These are phyloP conservation scores for Dalbergia cultrata DNA, from an alignment of 306 rosid species.

Conservation along the genomic window DNA sequence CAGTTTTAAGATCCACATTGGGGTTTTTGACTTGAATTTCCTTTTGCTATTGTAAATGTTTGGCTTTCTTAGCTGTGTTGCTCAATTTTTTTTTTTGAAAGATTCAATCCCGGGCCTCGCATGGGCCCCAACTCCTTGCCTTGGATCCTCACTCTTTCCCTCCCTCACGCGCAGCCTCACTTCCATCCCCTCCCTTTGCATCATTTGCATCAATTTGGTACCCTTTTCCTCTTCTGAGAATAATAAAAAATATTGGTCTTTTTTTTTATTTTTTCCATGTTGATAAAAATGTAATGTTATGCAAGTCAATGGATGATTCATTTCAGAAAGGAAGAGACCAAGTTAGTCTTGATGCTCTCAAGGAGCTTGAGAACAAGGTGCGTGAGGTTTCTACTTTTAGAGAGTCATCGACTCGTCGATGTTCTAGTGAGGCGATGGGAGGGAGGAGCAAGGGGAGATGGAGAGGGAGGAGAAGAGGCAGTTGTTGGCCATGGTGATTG, in stretches of 20 bases:
- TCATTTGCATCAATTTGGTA: not conserved
- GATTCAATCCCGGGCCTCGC: slow-evolving; percentile 89
- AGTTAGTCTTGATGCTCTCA: slow-evolving; percentile 62
- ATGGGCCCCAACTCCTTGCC: slow-evolving; percentile 87
- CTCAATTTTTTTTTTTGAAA: too few species aligned
- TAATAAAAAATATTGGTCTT: not conserved
- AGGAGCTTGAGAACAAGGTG: slow-evolving; percentile 72
- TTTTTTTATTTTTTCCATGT: slow-evolving; percentile 53
- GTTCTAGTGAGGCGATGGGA: too few species aligned
- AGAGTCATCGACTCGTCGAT: not conserved
- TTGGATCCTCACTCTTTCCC: slow-evolving; percentile 89
- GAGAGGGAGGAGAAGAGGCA: too few species aligned
- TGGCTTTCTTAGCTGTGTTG: too few species aligned
- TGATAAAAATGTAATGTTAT: slow-evolving; percentile 75
- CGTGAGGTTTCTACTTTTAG: slow-evolving; percentile 36
- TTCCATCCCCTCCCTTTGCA: slow-evolving; percentile 45
- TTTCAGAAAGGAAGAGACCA: slow-evolving; percentile 70
- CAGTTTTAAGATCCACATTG: too few species aligned
- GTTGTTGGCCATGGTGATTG: too few species aligned
- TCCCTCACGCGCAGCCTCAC: slow-evolving; percentile 73
- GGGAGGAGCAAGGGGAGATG: too few species aligned
- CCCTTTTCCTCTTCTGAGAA: too few species aligned
- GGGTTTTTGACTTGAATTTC: too few species aligned
- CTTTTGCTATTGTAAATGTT: too few species aligned
- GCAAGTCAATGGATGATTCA: slow-evolving; percentile 71